Conservation (phyloP, 495 filamentous ascomycete genomes). For the Tuber indicum region DNA sequence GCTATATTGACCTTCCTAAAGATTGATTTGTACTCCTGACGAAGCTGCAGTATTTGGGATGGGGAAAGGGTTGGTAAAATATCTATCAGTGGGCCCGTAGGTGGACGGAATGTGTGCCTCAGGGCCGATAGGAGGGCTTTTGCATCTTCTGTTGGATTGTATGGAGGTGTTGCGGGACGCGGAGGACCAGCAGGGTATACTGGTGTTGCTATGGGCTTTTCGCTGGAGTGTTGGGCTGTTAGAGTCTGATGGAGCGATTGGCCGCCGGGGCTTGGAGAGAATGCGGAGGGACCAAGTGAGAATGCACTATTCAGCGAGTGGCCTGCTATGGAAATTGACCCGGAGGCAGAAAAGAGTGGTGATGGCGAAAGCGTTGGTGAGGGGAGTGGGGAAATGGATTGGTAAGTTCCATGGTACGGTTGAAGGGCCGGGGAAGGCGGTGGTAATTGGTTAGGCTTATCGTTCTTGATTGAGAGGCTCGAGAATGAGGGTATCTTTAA, state of each 20-base stretch:
- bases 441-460: slow-evolving; percentile 23
- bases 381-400: slow-evolving; percentile 72
- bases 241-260: slow-evolving; percentile 35
- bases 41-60: slow-evolving; percentile 76
- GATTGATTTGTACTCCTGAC: slow-evolving; percentile 80
- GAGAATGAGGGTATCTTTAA: slow-evolving; percentile 28
- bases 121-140: slow-evolving; percentile 67
- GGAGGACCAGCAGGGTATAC: slow-evolving; percentile 44
- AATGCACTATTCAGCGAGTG: slow-evolving; percentile 25
- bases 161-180: slow-evolving; percentile 47
- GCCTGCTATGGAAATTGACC: slow-evolving; percentile 16
- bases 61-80: slow-evolving; percentile 77
- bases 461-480: slow-evolving; percentile 23
- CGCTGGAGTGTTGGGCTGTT: slow-evolving; percentile 43
- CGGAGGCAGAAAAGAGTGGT: slow-evolving; percentile 32
- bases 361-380: slow-evolving; percentile 31
- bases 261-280: slow-evolving; percentile 38
- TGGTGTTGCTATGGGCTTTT: slow-evolving; percentile 9
- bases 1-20: slow-evolving; percentile 88
- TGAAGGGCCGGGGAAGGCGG: slow-evolving; percentile 78
- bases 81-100: slow-evolving; percentile 66
- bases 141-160: slow-evolving; percentile 76
- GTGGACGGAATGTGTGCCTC: slow-evolving; percentile 57
- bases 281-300: slow-evolving; percentile 31
- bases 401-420: slow-evolving; percentile 89